Base-by-base conservation (phyloP, 2,329 filamentous ascomycete genomes). In the Fusarium devonianum region DNA sequence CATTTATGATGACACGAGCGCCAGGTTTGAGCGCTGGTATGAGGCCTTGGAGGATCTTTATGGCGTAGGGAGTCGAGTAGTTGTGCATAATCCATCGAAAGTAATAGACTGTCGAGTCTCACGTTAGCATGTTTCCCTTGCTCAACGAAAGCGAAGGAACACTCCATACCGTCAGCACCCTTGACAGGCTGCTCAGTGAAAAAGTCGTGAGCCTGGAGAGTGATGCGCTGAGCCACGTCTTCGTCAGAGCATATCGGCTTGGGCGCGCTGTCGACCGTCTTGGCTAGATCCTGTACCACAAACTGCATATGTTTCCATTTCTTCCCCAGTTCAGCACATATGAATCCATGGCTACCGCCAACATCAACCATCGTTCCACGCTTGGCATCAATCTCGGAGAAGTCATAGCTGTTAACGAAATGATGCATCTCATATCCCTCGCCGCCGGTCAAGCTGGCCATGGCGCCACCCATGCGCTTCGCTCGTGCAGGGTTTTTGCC, bases 1-100 rank as follows among this genome's bases (percentile, higher is more conserved):
- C 73, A 46, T 77, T 77, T 43, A 77, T 75, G 39, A 74, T 44
- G 33, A 86, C 64, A 36, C 75, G 70, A 9, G 80, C 75, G 13
- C 83, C 77, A 2, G 79, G 75, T 66, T 84, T 80, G 40, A 85
- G 67, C 23, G 81, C 76, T 2, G 82, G 81, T 2, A 82, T 68
- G 7, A 85, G 71, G 14, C 75, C 76, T 51, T 73, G 72, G 26
- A 80, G 68, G 28, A 84, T 78, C 33, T 73, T 71, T 33, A 78
- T 62, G 4, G 76, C 75, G 44, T 82, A 79, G 3, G 75, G 74
- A 11, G 82, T 82, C 0, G 81, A 78, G 71, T 83, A 83, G 69
- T 86, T 84, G 64, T 87, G 82, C 7, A 87, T 67, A 53, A 86
- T 84, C 75, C 78, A 79, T 36, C 81, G 78, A 67, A 85, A 78